Percentiles rank a stretch among this genome's conserved stretches.
These are phyloP conservation scores for Paramecium bursaria DNA, from an alignment of 73 alveolate species.

Conservation along the genomic window DNA sequence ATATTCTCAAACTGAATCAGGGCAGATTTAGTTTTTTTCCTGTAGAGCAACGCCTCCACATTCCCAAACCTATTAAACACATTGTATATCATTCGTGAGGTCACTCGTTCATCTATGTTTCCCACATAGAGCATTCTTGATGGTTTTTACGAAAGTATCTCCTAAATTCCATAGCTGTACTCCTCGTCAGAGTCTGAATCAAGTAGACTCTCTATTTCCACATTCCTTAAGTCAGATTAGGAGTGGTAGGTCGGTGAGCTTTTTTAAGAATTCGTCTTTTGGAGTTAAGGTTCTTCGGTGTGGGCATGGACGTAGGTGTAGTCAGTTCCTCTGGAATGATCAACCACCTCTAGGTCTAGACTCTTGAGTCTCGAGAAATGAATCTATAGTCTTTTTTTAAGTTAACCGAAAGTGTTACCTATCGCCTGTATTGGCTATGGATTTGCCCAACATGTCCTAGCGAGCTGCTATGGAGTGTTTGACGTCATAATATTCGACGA, in stretches of 20 bases:
- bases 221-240: not conserved
- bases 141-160: slow-evolving; percentile 6
- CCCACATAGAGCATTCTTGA: slow-evolving; percentile 1
- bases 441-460: slow-evolving; percentile 35
- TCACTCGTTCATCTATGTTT: slow-evolving; percentile 54
- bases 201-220: slow-evolving; percentile 13
- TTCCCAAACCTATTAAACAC: slow-evolving; percentile 38
- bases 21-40: not conserved
- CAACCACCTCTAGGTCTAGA: slow-evolving; percentile 50
- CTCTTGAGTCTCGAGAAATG: slow-evolving; percentile 38
- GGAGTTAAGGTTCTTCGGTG: not conserved
- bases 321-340: slow-evolving; percentile 45
- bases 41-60: not conserved
- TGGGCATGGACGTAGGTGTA: not conserved
- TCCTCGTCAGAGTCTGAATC: not conserved
- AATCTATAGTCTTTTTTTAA: not conserved
- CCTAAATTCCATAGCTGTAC: slow-evolving; percentile 4
- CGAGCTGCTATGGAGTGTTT: slow-evolving; percentile 35
- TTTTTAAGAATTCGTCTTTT: not conserved
- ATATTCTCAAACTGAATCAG: slow-evolving; percentile 1
- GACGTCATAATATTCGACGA: slow-evolving; percentile 45
- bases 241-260: not conserved
- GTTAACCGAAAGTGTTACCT: not conserved
- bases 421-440: slow-evolving; percentile 15
- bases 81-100: slow-evolving; percentile 19